Base-by-base conservation (phyloP, 495 filamentous ascomycete genomes). In the Hypoxylon lienhwacheense region DNA sequence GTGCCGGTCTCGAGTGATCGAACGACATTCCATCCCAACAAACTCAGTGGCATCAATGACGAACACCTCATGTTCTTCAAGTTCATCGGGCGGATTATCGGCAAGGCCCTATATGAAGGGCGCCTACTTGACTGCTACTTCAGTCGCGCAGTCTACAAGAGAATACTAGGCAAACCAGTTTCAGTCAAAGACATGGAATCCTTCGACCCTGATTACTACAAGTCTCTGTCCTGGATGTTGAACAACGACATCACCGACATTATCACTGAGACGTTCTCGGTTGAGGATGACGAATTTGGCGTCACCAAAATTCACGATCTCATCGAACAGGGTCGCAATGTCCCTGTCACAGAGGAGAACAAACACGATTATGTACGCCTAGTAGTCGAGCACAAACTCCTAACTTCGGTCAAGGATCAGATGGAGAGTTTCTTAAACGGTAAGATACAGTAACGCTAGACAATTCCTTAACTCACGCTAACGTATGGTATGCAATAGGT, bases 151-250 rank as follows among this genome's bases (percentile, higher is more conserved):
- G 95, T 99, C 40, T 99, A 99, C 76, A 97, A 97, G 77, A 84
- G 87, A 54, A 97, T 99, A 50, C 81, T 99, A 24, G 89, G 95
- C 53, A 91, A 93, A 63, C 80, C 90, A 4, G 93, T 97, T 24
- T 96, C 91, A 3, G 87, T 97, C 70, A 99, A 97, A 77, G 93
- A 99, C 58, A 97, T 99, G 93, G 93, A 99, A 69, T 96, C 93
- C 10, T 85, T 99, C 43, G 93, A 99, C 70, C 84, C 96, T 16
- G 91, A 97, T 58, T 97, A 97, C 76, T 96, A 97, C 80, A 97
- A 99, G 68, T 96, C 92, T n/a, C 82, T 99, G 5, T 80, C 91
- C 31, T 99, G 93, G 93, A 97, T 99, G 87, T 80, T 97, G 41
- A 89, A 95, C 64, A 97, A 97, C 68, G 90, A 97, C 66, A 97